Conservation (phyloP, 2,329 filamentous ascomycete species). For the Aspergillus felis region DNA sequence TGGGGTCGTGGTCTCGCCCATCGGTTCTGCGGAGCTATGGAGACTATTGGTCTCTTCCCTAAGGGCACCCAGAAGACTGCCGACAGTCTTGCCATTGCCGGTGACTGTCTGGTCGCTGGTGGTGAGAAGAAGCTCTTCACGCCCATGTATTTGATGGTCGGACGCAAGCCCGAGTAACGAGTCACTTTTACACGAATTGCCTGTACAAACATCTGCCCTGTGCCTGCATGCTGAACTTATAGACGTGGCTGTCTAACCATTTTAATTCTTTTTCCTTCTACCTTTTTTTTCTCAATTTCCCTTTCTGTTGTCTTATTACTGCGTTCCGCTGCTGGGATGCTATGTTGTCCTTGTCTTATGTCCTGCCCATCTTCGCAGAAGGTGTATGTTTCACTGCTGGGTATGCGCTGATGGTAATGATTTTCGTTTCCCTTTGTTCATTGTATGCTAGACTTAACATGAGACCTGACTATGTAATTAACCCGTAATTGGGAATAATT, state of each 20-base stretch:
- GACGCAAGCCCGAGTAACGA: conserved; percentile 66
- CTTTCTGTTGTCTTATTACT: conserved; percentile 13
- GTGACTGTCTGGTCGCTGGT: conserved; percentile 81
- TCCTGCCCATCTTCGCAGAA: conserved; percentile 5
- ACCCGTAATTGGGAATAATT: background rate
- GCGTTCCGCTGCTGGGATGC: conserved; percentile 17
- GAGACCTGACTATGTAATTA: conserved; percentile 5
- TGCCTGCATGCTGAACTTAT: conserved; percentile 10
- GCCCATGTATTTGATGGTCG: conserved; percentile 97
- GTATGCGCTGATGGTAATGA: conserved; percentile 18
- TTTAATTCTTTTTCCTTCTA: conserved; percentile 15
- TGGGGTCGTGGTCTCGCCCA: conserved; percentile 72
- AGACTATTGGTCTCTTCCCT: conserved; percentile 71
- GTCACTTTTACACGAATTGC: background rate
- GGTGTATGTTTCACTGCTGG: conserved; percentile 15
- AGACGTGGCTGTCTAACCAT: conserved; percentile 17
- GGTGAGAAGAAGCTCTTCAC: conserved; percentile 90
- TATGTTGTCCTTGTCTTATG: conserved; percentile 11
- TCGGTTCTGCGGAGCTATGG: conserved; percentile 70
- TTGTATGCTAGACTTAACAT: background rate
- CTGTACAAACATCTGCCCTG: conserved; percentile 10
- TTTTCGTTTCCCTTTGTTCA: conserved; percentile 3
- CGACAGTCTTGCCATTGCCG: conserved; percentile 76
- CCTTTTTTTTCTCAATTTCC: conserved; percentile 1
- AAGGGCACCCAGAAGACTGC: conserved; percentile 91